Evolutionary conservation across 768 basidiomycete genomes (phyloP), one percentile per base, ranked within the genome.

Genomic region (Pleurotus ostreatus): DNA sequence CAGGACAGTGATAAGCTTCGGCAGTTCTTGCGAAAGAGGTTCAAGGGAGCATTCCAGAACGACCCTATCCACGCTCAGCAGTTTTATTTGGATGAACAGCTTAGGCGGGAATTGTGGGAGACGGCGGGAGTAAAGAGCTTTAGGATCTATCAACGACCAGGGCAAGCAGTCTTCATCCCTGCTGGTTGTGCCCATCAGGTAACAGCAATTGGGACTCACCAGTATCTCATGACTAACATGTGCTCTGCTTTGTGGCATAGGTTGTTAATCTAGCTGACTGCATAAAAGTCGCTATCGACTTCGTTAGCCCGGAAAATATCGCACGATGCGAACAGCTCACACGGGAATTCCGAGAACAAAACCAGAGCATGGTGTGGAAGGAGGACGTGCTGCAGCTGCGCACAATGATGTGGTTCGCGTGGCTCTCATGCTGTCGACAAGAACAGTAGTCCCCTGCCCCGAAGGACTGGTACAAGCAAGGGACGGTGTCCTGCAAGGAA

Each of bases 231-330:
- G 25, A 13, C 13, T 22, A n/a, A 15, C 34, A 39, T 39, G 37
- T 58, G 15, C 52, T 20, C 44, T 39, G 60, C 23, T 49, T 15
- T 46, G 51, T 9, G 15, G 26, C 62, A 16, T 63, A 96, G 85
- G 94, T 97, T 7, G 89, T 89, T 62, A 97, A 98, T 67, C 72
- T 94, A 49, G 81, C 92, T n/a, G 94, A 97, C 69, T 95, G 92
- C 65, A 86, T 98, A 74, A 98, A 98, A 73, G 92, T 97, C 51
- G 94, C 95, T 25, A 80, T 89, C 63, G 95, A 98, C 71, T 98
- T 94, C 69, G 93, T 97, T 61, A 92, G 89, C 76, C 88, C 94
- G 43, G 92, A 97, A 74, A 97, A 96, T 67, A 86, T 98, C 39
- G 75, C 73, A 47, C 82, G 92, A 34, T 98, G 95, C 70, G 91